Percentiles rank a stretch among this genome's conserved stretches.
phyloP scores from a whole-genome alignment of 768 basidiomycete genomes.

The Paxillus ammoniavirescens region DNA sequence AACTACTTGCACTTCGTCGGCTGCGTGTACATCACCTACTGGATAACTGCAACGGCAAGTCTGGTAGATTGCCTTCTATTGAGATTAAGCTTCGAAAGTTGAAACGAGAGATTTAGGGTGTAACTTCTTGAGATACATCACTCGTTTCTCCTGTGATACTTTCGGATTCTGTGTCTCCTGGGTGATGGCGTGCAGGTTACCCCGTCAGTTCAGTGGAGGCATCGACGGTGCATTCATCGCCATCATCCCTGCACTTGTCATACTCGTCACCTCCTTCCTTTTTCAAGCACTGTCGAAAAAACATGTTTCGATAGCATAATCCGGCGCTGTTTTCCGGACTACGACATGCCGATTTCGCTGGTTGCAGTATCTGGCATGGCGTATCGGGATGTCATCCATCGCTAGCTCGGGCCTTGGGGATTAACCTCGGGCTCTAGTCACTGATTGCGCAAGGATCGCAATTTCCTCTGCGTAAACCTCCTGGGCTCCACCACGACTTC shows the following conservation, averaged over 20 bases:
- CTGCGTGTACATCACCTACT: slow-evolving; percentile 82
- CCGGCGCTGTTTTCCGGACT: slow-evolving; percentile 77
- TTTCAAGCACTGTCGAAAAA: slow-evolving; percentile 64
- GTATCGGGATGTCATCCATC: slow-evolving; percentile 62
- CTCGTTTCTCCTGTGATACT: slow-evolving; percentile 87
- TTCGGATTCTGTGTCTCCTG: slow-evolving; percentile 93
- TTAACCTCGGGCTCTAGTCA: slow-evolving; percentile 46
- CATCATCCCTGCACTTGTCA: slow-evolving; percentile 76
- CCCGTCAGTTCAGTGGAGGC: slow-evolving; percentile 53
- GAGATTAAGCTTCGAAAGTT: slow-evolving; percentile 39
- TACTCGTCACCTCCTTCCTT: slow-evolving; percentile 72
- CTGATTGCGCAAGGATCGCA: slow-evolving; percentile 89
- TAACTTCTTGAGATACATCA: slow-evolving; percentile 83
- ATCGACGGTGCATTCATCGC: slow-evolving; percentile 57
- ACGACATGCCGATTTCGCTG: slow-evolving; percentile 88
- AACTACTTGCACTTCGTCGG: slow-evolving; percentile 86
- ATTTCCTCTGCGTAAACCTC: slow-evolving; percentile 86
- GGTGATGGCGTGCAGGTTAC: slow-evolving; percentile 84
- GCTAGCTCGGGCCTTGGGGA: neutral
- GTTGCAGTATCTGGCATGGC: slow-evolving; percentile 74
- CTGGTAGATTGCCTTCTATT: neutral
- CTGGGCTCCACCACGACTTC: slow-evolving; percentile 86
- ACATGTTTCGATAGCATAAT: slow-evolving; percentile 71
- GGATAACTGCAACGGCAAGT: slow-evolving; percentile 72
- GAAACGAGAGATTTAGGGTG: slow-evolving; percentile 55